phyloP scores from a whole-genome alignment of 2,329 filamentous ascomycete genomes.

The Fusarium virguliforme region DNA sequence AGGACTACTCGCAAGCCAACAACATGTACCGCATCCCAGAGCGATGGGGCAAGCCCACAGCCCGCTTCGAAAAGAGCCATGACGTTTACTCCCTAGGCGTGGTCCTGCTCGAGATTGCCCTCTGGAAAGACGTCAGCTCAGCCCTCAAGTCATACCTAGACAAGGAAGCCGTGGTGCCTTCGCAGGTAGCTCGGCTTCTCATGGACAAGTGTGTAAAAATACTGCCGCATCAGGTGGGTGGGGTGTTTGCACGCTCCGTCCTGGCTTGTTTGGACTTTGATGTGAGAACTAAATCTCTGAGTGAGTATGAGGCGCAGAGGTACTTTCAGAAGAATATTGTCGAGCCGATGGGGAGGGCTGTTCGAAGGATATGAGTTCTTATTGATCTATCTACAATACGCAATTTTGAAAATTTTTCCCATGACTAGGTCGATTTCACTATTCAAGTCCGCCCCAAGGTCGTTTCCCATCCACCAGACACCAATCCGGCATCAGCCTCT shows the following conservation, averaged over 20 bases:
- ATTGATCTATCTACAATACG: not conserved
- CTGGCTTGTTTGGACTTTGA: constrained; percentile 12
- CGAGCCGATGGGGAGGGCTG: not conserved
- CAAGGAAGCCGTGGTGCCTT: not conserved
- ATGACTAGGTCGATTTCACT: not conserved
- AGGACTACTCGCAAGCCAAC: not conserved
- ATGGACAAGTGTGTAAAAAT: constrained; percentile 6
- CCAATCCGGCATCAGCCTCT: not conserved
- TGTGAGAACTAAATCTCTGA: not conserved
- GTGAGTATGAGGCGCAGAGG: constrained; percentile 12
- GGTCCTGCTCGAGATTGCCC: constrained; percentile 11
- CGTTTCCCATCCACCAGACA: not conserved
- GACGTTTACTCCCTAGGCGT: constrained; percentile 20
- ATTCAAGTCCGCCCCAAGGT: not conserved
- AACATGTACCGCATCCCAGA: constrained; percentile 13
- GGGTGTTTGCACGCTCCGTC: not conserved
- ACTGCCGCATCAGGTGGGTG: constrained; percentile 12
- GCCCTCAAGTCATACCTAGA: constrained; percentile 7
- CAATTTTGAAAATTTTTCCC: too few relatives aligned
- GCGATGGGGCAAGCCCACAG: not conserved
- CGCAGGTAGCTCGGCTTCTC: not conserved
- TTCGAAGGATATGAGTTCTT: not conserved
- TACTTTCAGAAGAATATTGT: constrained; percentile 5
- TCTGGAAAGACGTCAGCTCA: constrained; percentile 14
- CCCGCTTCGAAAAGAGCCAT: constrained; percentile 17